Conservation (phyloP, 306 rosid species). For the Casuarina equisetifolia region DNA sequence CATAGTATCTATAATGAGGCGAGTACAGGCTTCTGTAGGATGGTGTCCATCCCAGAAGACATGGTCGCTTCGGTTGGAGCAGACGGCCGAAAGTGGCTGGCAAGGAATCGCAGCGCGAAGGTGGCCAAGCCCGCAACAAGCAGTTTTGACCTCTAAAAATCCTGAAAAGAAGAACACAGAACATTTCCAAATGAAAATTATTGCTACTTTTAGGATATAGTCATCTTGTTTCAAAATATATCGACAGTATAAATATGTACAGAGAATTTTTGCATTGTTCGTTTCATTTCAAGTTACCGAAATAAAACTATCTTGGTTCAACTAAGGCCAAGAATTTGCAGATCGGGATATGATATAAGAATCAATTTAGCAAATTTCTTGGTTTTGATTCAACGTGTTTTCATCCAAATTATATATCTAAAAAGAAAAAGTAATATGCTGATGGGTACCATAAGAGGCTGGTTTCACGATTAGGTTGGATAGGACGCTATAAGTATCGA, state of each 20-base stretch:
- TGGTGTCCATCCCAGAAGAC: constrained; percentile 80
- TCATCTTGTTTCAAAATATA: not conserved
- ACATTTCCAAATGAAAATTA: too few species aligned
- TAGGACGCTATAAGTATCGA: constrained; percentile 50
- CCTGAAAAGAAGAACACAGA: constrained; percentile 34
- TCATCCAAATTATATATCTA: not conserved
- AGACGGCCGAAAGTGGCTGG: constrained; percentile 38
- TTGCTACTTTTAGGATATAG: too few species aligned
- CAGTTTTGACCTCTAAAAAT: constrained; percentile 52
- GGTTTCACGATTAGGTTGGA: constrained; percentile 48
- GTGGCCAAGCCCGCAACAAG: constrained; percentile 78
- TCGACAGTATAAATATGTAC: not conserved
- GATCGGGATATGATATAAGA: too few species aligned
- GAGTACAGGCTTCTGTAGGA: constrained; percentile 59
- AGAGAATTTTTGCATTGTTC: too few species aligned
- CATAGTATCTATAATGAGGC: constrained; percentile 40
- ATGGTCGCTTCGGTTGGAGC: constrained; percentile 61
- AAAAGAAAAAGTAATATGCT: not conserved
- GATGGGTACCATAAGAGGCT: constrained; percentile 43
- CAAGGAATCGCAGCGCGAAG: constrained; percentile 49
- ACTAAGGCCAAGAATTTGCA: too few species aligned
- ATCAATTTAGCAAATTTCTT: too few species aligned
- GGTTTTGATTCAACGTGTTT: too few species aligned
- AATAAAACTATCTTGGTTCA: too few species aligned
- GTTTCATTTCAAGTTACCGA: too few species aligned